phyloP scores from a whole-genome alignment of 2,329 filamentous ascomycete species.

The Talaromyces amestolkiae region DNA sequence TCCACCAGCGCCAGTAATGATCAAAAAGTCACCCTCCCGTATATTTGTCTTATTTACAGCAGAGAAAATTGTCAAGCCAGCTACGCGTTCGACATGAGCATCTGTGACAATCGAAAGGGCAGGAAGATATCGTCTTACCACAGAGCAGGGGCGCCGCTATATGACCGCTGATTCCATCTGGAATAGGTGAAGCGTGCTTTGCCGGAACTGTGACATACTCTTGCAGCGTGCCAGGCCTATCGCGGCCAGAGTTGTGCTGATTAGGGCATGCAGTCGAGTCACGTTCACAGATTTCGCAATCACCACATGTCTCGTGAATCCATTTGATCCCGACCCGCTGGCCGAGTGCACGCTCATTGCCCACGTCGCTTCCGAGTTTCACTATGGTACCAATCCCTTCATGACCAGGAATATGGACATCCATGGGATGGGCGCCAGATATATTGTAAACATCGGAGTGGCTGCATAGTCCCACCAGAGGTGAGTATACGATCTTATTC shows the following conservation, averaged over 20 bases:
- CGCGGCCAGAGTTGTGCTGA: not conserved
- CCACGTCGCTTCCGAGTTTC: not conserved
- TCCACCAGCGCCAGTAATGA: not conserved
- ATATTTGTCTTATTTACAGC: not conserved
- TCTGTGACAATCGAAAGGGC: not conserved
- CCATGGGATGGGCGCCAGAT: not conserved
- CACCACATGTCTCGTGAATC: not conserved
- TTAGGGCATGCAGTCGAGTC: not conserved
- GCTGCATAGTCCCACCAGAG: not conserved
- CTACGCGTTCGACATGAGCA: not conserved
- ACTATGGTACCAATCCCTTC: not conserved
- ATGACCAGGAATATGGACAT: not conserved
- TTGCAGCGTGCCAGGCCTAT: not conserved
- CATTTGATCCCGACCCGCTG: not conserved
- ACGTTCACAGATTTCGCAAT: not conserved
- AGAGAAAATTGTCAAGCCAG: not conserved
- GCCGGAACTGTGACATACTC: not conserved
- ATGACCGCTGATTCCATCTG: not conserved
- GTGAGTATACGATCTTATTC: not conserved
- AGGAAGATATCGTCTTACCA: not conserved
- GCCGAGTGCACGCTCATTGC: not conserved
- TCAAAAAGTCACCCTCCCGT: not conserved
- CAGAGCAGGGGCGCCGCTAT: not conserved
- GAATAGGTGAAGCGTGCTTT: not conserved
- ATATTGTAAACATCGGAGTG: not conserved